These are phyloP conservation scores for Annulohypoxylon nitens DNA, from an alignment of 495 filamentous ascomycete genomes.

Conservation along the genomic window DNA sequence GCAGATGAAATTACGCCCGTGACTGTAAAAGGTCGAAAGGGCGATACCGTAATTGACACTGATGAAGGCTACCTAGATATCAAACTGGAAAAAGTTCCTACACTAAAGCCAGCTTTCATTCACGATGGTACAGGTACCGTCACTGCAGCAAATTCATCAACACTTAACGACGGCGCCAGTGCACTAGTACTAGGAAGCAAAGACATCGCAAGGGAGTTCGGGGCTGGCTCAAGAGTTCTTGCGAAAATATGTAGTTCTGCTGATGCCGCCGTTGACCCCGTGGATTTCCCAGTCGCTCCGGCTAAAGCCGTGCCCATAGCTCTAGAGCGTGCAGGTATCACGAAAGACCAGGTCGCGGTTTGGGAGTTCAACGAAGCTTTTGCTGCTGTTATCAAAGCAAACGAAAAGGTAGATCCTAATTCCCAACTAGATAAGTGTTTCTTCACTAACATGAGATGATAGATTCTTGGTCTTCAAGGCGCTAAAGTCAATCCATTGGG, in stretches of 20 bases:
- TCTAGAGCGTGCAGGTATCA: constrained; percentile 88
- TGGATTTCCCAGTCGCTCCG: constrained; percentile 95
- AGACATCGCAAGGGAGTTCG: constrained; percentile 81
- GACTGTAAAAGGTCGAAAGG: constrained; percentile 85
- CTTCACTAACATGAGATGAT: constrained; percentile 37
- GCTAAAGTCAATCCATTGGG: constrained; percentile 88
- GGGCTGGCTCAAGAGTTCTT: constrained; percentile 77
- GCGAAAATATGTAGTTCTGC: constrained; percentile 87
- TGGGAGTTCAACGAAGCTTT: constrained; percentile 99
- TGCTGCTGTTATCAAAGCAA: constrained; percentile 94
- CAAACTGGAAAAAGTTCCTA: constrained; percentile 85
- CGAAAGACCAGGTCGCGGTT: constrained; percentile 86
- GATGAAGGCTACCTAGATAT: constrained; percentile 92
- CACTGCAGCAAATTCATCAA: constrained; percentile 92
- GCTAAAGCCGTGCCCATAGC: constrained; percentile 92
- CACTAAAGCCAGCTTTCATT: constrained; percentile 90
- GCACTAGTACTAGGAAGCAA: constrained; percentile 88
- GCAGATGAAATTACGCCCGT: constrained; percentile 89
- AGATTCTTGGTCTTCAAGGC: constrained; percentile 83
- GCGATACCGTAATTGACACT: constrained; percentile 78
- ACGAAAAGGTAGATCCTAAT: constrained; percentile 75
- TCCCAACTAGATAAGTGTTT: constrained; percentile 26
- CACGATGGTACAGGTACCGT: constrained; percentile 87
- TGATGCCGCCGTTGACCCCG: constrained; percentile 91
- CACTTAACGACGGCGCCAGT: constrained; percentile 93